Base-by-base conservation (phyloP, 805 yeast species). In the Lipomyces chichibuensis region DNA sequence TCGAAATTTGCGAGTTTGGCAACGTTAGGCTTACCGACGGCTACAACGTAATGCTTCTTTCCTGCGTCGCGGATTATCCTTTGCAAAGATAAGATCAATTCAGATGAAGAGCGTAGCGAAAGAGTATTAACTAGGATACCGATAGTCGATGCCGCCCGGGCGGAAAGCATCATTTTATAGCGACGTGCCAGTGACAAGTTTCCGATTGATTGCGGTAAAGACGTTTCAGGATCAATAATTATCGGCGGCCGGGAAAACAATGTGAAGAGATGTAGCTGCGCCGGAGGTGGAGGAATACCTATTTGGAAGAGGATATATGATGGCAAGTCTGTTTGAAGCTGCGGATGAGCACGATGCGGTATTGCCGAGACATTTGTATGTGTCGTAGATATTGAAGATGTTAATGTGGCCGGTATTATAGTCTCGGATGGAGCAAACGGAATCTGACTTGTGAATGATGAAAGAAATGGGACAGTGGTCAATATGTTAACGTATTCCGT, bases 1-100 rank as follows among this genome's bases (percentile, higher is more conserved):
- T 94, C 99, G 76, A 95, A 95, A 77, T 95, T 95, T 9, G 98
- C 99, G 61, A 95, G 81, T 75, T 95, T 95, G 32, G 99, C 97
- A 23, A 95, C 98, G 75, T 95, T 95, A 9, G 98, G 98, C 77
- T 95, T 95, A 11, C 99, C 99, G 3, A 95, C 98, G 2, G 93
- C 98, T 80, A 95, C 92, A 75, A 92, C 84, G 75, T 95, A 95
- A 71, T 91, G 94, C 75, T 95, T 95, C 78, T 95, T 95, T 1
- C 91, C 97, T 0, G 94, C 92, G 2, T 80, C 82, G 61, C 82
- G 84, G 65, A 95, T 85, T 77, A 89, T 84, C 32, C 80, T 76
- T 17, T 86, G 84, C 7, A 92, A 84, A 43, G 81, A 81, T 63
- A 87, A 85, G 62, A 94, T 81, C 46, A 94, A 79, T n/a, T 77